These are phyloP conservation scores for Pythium biforme DNA, from an alignment of 352 stramenopile species.

Conservation along the genomic window DNA sequence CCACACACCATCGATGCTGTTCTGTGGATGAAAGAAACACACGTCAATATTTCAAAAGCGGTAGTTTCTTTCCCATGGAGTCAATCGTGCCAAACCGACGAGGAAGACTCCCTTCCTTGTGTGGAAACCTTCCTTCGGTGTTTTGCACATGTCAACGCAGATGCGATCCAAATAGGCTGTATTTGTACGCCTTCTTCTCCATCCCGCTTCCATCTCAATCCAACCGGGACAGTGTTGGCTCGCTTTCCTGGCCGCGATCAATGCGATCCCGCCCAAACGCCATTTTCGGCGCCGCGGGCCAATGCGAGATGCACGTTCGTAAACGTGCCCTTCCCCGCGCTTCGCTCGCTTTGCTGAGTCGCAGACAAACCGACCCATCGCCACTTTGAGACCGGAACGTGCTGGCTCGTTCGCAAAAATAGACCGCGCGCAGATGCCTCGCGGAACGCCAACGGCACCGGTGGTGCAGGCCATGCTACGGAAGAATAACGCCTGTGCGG, in stretches of 20 bases:
- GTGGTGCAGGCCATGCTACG: neutral
- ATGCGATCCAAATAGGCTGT: too few species aligned
- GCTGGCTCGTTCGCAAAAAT: conserved; percentile 27
- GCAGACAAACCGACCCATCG: neutral
- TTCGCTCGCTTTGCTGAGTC: conserved; percentile 20
- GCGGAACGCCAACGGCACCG: conserved; percentile 19
- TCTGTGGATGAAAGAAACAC: neutral
- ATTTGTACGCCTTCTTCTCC: conserved; percentile 1
- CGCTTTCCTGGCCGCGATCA: conserved; percentile 1
- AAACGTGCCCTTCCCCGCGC: conserved; percentile 1
- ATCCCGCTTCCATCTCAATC: conserved; percentile 7
- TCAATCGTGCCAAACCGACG: too few species aligned
- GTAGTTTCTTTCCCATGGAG: too few species aligned
- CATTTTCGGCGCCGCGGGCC: conserved; percentile 12
- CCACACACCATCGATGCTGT: neutral
- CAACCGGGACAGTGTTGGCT: conserved; percentile 12
- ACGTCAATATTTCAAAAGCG: too few species aligned
- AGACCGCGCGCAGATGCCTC: conserved; percentile 5
- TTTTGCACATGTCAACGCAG: too few species aligned
- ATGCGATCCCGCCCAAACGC: conserved; percentile 16
- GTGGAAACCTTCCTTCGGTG: too few species aligned
- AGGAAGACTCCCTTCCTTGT: too few species aligned
- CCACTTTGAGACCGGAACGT: conserved; percentile 12
- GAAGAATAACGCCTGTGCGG: conserved; percentile 17
- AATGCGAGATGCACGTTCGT: neutral